phyloP scores from a whole-genome alignment of 345 rosid genomes.

The Dipteronia dyeriana region DNA sequence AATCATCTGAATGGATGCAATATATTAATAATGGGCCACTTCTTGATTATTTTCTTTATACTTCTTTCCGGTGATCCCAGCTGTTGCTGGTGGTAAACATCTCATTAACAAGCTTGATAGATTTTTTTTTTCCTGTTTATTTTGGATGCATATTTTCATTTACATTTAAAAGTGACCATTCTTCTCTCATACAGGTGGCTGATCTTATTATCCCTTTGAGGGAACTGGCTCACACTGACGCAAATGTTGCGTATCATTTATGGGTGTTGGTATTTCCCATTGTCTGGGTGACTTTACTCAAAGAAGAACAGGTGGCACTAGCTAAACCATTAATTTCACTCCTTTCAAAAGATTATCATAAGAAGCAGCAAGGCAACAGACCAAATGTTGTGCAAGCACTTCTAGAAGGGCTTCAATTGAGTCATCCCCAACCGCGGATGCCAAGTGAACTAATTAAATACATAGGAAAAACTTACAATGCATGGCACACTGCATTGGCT shows the following conservation, averaged over 20 bases:
- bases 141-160: not conserved
- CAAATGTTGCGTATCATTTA: slow-evolving; percentile 94
- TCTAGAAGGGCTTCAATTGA: slow-evolving; percentile 93
- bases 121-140: not conserved
- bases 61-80: not conserved
- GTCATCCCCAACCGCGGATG: slow-evolving; percentile 99
- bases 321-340: slow-evolving; percentile 92
- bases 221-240: slow-evolving; percentile 93
- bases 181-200: slow-evolving; percentile 55
- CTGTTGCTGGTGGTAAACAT: not conserved
- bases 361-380: slow-evolving; percentile 90
- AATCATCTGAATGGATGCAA: not conserved
- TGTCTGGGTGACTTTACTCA: slow-evolving; percentile 90
- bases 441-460: slow-evolving; percentile 98
- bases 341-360: slow-evolving; percentile 90
- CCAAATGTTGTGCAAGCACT: slow-evolving; percentile 99
- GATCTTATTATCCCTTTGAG: slow-evolving; percentile 90
- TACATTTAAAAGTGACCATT: slow-evolving; percentile 5
- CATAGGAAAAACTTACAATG: slow-evolving; percentile 95
- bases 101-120: not conserved
- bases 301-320: slow-evolving; percentile 82
- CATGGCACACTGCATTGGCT: slow-evolving; percentile 95
- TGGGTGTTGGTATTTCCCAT: slow-evolving; percentile 99
- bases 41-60: not conserved
- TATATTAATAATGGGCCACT: not conserved